phyloP scores from a whole-genome alignment of 495 filamentous ascomycete species.

The Neurospora sp. region DNA sequence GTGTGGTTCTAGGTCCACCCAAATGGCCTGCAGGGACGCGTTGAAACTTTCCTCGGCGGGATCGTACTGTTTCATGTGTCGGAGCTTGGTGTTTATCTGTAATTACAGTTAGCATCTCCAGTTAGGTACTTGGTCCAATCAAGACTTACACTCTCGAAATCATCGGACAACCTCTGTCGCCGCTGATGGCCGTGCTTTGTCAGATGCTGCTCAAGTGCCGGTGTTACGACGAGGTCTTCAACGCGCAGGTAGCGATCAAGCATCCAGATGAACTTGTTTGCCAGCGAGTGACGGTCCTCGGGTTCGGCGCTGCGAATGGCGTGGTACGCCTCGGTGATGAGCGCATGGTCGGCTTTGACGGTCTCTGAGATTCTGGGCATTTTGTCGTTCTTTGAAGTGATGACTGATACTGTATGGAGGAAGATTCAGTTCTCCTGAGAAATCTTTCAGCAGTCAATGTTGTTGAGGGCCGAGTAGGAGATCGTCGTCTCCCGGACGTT shows the following conservation, averaged over 20 bases:
- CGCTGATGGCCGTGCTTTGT: conserved; percentile 8
- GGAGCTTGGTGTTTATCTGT: conserved; percentile 20
- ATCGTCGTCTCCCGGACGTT: neutral
- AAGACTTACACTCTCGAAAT: conserved; percentile 18
- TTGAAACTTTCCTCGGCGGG: conserved; percentile 15
- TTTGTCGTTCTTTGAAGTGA: neutral
- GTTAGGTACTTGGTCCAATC: neutral
- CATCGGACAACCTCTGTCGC: conserved; percentile 13
- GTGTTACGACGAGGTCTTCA: conserved; percentile 21
- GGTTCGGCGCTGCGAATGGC: conserved; percentile 7
- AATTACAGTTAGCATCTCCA: neutral
- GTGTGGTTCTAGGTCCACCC: conserved; percentile 24
- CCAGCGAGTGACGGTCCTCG: conserved; percentile 4
- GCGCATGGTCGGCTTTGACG: conserved; percentile 15
- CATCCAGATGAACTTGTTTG: conserved; percentile 17
- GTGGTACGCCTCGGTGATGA: conserved; percentile 9
- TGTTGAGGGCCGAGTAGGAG: neutral
- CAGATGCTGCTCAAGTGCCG: conserved; percentile 16
- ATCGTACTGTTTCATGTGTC: conserved; percentile 15
- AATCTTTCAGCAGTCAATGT: neutral
- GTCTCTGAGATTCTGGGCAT: conserved; percentile 21
- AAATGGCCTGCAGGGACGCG: conserved; percentile 16
- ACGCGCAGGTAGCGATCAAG: conserved; percentile 18
- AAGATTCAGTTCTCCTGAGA: neutral
- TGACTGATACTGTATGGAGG: neutral